Percentiles rank a stretch among this genome's conserved stretches.
These are phyloP conservation scores for Calendula officinalis DNA, from an alignment of 129 eudicot genomes.

Conservation along the genomic window DNA sequence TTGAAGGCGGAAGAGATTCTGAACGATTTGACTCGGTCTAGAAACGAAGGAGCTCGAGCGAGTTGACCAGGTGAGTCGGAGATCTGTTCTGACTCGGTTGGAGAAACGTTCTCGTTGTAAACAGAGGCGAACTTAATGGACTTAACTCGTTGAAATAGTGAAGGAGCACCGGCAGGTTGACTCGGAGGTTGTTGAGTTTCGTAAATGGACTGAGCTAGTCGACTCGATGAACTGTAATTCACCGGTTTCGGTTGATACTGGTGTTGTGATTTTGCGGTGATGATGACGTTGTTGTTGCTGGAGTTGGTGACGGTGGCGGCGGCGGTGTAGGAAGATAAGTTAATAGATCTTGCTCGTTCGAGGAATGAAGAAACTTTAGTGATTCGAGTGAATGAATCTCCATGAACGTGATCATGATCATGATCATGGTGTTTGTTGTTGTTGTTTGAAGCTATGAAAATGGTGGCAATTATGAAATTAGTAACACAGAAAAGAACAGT, in stretches of 20 bases:
- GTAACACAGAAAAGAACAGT: constrained; percentile 50
- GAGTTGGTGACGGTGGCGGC: neutral
- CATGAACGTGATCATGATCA: neutral
- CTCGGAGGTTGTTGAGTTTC: constrained; percentile 11
- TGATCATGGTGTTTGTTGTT: neutral
- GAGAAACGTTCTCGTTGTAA: neutral
- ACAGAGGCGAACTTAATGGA: constrained; percentile 18
- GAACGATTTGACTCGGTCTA: constrained; percentile 52
- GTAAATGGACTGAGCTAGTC: constrained; percentile 30
- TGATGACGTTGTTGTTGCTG: neutral
- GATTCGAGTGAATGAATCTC: constrained; percentile 4
- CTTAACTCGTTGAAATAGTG: constrained; percentile 19
- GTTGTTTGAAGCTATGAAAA: constrained; percentile 34
- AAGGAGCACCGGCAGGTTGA: neutral
- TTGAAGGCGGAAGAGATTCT: constrained; percentile 25
- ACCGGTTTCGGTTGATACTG: neutral
- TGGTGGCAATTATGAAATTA: constrained; percentile 48
- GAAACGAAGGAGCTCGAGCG: constrained; percentile 31
- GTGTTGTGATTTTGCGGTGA: neutral
- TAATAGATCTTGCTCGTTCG: constrained; percentile 14
- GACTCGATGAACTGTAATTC: constrained; percentile 23
- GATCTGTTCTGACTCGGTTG: constrained; percentile 16
- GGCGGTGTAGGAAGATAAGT: constrained; percentile 14
- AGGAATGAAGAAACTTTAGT: constrained; percentile 19
- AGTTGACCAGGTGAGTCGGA: constrained; percentile 30